Evolutionary conservation across 306 rosid species (phyloP), one percentile per base, ranked within the genome.

Genomic region (Calophaca sinica): DNA sequence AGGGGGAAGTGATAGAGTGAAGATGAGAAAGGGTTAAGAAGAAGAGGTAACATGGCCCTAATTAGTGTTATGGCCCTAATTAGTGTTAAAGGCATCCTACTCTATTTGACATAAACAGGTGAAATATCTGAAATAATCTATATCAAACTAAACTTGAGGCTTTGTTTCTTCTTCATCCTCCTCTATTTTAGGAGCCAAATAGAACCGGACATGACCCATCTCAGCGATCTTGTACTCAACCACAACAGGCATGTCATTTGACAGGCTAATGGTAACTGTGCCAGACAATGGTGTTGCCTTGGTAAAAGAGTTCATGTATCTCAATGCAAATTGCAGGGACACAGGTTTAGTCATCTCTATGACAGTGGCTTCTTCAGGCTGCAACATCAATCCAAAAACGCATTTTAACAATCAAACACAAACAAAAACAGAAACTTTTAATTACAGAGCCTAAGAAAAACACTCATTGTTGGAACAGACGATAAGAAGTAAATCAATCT

Each of bases 171-270:
- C 86, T 14, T 92, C 99, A 0, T 96, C 98, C 50, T 96, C 98
- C 79, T 96, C 99, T 29, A 96, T 82, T 88, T 90, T 92, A 11
- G 99, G 98, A 55, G 98, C 99, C 89, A 96, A 75, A 84, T 96
- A 96, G 79, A 92, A 96, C 49, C 99, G 83, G 2, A 85, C 82
- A 62, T 85, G 72, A 9, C 89, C 89, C 89, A 82, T 82, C 73
- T 62, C 78, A 44, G 84, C 89, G 79, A 85, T 76, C 60, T 82
- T 85, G 79, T 85, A 85, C 72, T 85, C 89, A 3, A 85, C 98
- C 2, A 85, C 89, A 72, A 85, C 84, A 5, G 98, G 98, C 31
- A 96, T 67, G 33, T 85, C 89, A 54, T 79, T 79, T 60, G 89
- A 85, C 41, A 85, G 75, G 13, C 86, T 85, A 44, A 85, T 76